Conservation (phyloP, 2,329 filamentous ascomycete genomes). For the Penicillium expansum region DNA sequence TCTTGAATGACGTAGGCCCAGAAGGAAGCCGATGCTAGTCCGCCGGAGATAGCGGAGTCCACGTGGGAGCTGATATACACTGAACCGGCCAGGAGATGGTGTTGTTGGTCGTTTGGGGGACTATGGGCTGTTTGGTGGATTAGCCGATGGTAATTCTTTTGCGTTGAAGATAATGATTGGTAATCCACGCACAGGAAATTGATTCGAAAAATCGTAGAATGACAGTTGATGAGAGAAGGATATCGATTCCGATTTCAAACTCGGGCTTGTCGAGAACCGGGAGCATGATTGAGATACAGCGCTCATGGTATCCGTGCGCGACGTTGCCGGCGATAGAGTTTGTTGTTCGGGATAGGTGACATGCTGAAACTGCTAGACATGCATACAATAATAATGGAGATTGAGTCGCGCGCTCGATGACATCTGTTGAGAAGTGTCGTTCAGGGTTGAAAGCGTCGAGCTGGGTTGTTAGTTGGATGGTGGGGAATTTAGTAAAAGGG, state of each 20-base stretch:
- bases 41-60: slow-evolving; percentile 33
- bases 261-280: slow-evolving; percentile 33
- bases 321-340: slow-evolving; percentile 28
- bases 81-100: slow-evolving; percentile 36
- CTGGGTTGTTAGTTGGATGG: slow-evolving; percentile 14
- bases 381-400: slow-evolving; percentile 34
- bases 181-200: slow-evolving; percentile 31
- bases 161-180: neutral
- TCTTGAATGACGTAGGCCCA: slow-evolving; percentile 39
- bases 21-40: slow-evolving; percentile 35
- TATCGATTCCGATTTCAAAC: slow-evolving; percentile 32
- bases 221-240: slow-evolving; percentile 35
- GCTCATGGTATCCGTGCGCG: slow-evolving; percentile 36
- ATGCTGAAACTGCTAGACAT: slow-evolving; percentile 35
- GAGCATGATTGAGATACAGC: slow-evolving; percentile 36
- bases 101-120: slow-evolving; percentile 34
- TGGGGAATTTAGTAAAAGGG: neutral
- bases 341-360: slow-evolving; percentile 34
- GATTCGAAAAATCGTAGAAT: slow-evolving; percentile 38
- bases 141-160: neutral
- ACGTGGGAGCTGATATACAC: slow-evolving; percentile 37
- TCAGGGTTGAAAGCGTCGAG: slow-evolving; percentile 35
- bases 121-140: slow-evolving; percentile 25
- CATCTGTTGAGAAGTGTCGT: slow-evolving; percentile 32
- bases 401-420: slow-evolving; percentile 31